Conservation (phyloP, 768 basidiomycete species). For the Psilocybe tampanensis region DNA sequence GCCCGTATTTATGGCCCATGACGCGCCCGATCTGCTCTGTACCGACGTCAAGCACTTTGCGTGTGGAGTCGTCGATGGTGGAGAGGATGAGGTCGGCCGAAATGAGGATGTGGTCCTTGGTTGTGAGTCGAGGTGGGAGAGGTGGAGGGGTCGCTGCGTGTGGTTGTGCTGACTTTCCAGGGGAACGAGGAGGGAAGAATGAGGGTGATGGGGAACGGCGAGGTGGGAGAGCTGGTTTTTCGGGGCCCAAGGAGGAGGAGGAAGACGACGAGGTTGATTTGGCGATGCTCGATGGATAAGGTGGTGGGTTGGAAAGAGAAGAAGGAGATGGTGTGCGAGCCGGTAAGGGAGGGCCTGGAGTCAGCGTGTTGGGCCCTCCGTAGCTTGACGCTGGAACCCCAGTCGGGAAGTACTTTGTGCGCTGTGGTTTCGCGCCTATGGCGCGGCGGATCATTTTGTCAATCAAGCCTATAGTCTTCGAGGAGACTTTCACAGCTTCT, state of each 20-base stretch:
- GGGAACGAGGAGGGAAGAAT: constrained; percentile 20
- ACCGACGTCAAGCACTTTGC: constrained; percentile 52
- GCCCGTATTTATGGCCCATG: constrained; percentile 66
- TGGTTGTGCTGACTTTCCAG: constrained; percentile 11
- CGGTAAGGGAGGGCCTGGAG: constrained; percentile 9
- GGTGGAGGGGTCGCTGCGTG: constrained; percentile 14
- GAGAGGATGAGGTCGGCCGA: constrained; percentile 69
- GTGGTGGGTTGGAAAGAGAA: constrained; percentile 15
- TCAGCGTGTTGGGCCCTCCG: neutral
- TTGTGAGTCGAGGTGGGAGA: constrained; percentile 36
- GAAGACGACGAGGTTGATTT: neutral
- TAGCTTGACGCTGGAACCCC: constrained; percentile 4
- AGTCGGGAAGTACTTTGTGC: constrained; percentile 19
- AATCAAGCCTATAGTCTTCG: constrained; percentile 61
- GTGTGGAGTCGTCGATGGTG: constrained; percentile 61
- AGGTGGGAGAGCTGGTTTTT: constrained; percentile 35
- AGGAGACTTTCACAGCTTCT: constrained; percentile 66
- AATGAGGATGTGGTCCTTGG: constrained; percentile 52
- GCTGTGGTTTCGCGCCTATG: constrained; percentile 48
- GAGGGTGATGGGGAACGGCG: constrained; percentile 32
- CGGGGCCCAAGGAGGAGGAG: neutral
- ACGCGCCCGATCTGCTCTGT: constrained; percentile 49
- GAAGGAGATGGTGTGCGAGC: constrained; percentile 24
- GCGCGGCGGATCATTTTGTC: constrained; percentile 62
- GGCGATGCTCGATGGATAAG: constrained; percentile 7